Base-by-base conservation (phyloP, 495 filamentous ascomycete species). In the Penicillium alfredii region DNA sequence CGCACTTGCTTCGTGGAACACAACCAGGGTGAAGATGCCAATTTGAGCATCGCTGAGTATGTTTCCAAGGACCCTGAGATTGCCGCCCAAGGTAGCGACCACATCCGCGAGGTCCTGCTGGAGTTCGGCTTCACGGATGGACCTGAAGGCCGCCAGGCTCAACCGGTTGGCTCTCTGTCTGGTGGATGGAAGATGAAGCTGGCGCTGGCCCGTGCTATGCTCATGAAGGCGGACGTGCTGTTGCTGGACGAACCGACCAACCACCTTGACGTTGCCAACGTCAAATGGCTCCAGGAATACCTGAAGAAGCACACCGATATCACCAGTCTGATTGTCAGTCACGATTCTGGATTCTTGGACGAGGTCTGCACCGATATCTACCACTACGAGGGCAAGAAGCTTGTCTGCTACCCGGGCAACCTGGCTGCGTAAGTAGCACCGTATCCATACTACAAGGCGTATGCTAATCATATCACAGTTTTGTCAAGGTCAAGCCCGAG, bases 141-240 rank as follows among this genome's bases (percentile, higher is more conserved):
- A 7, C 87, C 87, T 0, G 82, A 92, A 44, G 93, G 92, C 39
- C 80, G 83, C 17, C 90, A 95, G 58, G 71, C 78, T 19, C 82
- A 93, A 55, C 81, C 76, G 32, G 93, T 97, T 36, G 90, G 92
- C 40, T 94, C 89, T 17, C 71, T 97, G 12, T 99, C 92, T n/a
- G 92, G 92, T 59, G 92, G 92, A 53, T 99, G 92, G 92, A 97
- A 99, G 77, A 99, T 99, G 92, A 99, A 99, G 78, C 68, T 99
- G 37, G 92, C 92, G 38, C 71, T 99, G 49, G 92, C 93, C 34
- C 78, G 92, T 52, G 92, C 92, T 42, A 97, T 99, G 92, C 74
- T 99, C 45, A 83, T 85, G 74, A 84, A 82, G 56, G 92, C 92
- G 22, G 90, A 99, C 62, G 90, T 99, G 26, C 70, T 99, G 22